Conservation (phyloP, 306 rosid species). For the Pyrus communis region DNA sequence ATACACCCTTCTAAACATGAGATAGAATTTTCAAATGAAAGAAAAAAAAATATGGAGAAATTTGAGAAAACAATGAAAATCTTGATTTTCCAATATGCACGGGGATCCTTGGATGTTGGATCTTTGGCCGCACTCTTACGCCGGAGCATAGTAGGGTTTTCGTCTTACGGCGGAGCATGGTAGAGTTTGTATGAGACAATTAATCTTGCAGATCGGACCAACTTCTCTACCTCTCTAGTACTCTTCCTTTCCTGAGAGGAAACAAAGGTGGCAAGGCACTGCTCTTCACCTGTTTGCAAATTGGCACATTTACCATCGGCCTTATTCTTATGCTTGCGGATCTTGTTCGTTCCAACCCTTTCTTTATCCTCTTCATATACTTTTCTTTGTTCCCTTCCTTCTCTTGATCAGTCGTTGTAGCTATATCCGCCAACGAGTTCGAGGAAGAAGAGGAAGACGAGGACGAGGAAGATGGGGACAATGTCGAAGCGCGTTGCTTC, state of each 20-base stretch:
- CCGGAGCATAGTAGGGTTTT: background rate
- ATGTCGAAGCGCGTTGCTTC: constrained; percentile 83
- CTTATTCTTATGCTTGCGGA: constrained; percentile 86
- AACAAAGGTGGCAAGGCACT: constrained; percentile 82
- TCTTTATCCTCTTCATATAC: constrained; percentile 67
- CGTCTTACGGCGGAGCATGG: background rate
- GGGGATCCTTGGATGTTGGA: background rate
- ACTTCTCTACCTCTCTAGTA: constrained; percentile 47
- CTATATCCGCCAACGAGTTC: constrained; percentile 59
- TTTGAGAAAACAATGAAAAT: constrained; percentile 27
- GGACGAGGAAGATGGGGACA: constrained; percentile 82
- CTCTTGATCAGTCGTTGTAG: constrained; percentile 44
- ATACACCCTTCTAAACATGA: constrained; percentile 20
- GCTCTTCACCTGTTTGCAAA: constrained; percentile 81
- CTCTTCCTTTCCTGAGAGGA: constrained; percentile 74
- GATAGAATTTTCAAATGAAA: constrained; percentile 25
- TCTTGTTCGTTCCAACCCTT: constrained; percentile 84
- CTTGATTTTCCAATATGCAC: background rate
- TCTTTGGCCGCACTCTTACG: background rate
- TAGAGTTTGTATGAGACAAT: background rate
- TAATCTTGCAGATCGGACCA: constrained; percentile 18
- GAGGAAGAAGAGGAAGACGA: constrained; percentile 75
- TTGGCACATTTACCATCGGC: constrained; percentile 91
- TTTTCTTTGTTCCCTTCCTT: constrained; percentile 51
- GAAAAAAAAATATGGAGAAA: background rate